Conservation (phyloP, 2,329 filamentous ascomycete genomes). For the Aspergillus unguis region DNA sequence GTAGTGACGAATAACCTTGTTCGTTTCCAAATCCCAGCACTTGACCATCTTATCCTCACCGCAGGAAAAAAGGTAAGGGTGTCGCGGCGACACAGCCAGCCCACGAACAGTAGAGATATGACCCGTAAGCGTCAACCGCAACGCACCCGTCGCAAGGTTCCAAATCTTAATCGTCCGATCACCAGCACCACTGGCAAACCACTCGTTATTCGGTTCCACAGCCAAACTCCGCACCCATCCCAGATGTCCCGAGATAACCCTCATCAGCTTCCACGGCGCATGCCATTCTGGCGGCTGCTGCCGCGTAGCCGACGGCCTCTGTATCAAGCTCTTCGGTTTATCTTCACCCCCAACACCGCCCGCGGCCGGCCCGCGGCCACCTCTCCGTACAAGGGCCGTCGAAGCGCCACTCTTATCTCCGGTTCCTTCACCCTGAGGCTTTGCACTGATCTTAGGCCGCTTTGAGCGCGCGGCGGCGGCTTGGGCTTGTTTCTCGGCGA, state of each 20-base stretch:
- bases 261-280: slow-evolving; percentile 95
- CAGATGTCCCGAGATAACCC: slow-evolving; percentile 92
- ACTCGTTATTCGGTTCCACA: slow-evolving; percentile 93
- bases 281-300: slow-evolving; percentile 90
- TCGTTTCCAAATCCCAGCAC: slow-evolving; percentile 99
- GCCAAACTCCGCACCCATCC: slow-evolving; percentile 90
- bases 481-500: slow-evolving; percentile 75
- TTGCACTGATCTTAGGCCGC: slow-evolving; percentile 55
- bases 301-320: slow-evolving; percentile 59
- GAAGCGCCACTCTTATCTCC: slow-evolving; percentile 50
- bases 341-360: slow-evolving; percentile 35
- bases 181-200: slow-evolving; percentile 93
- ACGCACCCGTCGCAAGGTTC: slow-evolving; percentile 85
- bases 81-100: slow-evolving; percentile 83
- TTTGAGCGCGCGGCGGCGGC: slow-evolving; percentile 62
- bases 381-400: slow-evolving; percentile 53
- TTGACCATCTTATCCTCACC: slow-evolving; percentile 99
- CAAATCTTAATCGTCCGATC: slow-evolving; percentile 98
- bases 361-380: slow-evolving; percentile 26
- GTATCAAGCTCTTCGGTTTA: slow-evolving; percentile 60
- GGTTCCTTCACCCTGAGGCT: slow-evolving; percentile 39
- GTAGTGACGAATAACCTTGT: slow-evolving; percentile 97
- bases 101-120: slow-evolving; percentile 93
- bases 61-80: slow-evolving; percentile 96
- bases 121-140: slow-evolving; percentile 82